phyloP scores from a whole-genome alignment of 768 basidiomycete species.

The Suillus bovinus region DNA sequence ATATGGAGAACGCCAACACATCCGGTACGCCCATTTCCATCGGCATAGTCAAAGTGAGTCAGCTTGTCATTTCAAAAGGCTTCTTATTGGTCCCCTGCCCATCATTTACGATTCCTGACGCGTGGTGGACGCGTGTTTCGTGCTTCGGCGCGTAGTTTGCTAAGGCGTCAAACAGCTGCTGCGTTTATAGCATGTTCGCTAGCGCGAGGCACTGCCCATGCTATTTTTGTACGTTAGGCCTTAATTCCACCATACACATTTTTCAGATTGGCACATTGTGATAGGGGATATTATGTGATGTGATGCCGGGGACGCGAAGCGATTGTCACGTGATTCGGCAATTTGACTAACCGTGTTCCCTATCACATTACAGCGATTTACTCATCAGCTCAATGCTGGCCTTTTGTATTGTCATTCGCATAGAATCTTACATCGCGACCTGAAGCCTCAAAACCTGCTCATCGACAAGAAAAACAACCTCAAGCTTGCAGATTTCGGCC shows the following conservation, averaged over 20 bases:
- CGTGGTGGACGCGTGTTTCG: constrained; percentile 30
- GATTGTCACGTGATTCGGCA: constrained; percentile 33
- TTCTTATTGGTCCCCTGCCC: constrained; percentile 3
- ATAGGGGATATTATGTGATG: constrained; percentile 16
- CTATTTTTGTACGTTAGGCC: not conserved
- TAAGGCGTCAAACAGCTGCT: constrained; percentile 10
- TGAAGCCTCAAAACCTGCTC: constrained; percentile 95
- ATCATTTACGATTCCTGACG: constrained; percentile 21
- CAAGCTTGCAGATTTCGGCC: constrained; percentile 95
- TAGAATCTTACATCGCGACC: constrained; percentile 93
- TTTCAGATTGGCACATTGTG: constrained; percentile 11
- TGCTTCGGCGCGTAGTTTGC: constrained; percentile 13
- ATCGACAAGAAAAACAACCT: constrained; percentile 89
- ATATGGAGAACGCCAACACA: constrained; percentile 88
- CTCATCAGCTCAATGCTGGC: constrained; percentile 88
- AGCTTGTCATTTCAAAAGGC: not conserved
- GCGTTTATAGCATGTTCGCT: not conserved
- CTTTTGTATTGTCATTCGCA: constrained; percentile 94
- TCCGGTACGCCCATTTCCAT: constrained; percentile 69
- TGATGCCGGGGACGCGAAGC: constrained; percentile 12
- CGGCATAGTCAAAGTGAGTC: constrained; percentile 77
- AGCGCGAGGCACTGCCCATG: not conserved
- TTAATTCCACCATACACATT: constrained; percentile 5
- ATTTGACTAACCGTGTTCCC: not conserved
- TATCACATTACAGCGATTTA: constrained; percentile 78